Conservation (phyloP, 2,329 filamentous ascomycete species). For the Septoria linicola region DNA sequence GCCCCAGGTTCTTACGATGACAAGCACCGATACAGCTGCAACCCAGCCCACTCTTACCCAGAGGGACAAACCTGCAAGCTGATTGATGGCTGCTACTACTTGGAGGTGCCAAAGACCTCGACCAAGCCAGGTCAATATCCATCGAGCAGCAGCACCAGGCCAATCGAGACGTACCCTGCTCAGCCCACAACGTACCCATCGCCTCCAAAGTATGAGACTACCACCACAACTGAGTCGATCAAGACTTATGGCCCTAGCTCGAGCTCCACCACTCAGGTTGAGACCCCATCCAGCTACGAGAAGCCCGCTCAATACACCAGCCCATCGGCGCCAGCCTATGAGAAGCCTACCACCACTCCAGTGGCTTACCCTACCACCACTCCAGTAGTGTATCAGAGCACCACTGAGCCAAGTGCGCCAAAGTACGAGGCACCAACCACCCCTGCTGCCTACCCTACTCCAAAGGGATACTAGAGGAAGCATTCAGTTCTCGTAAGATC, state of each 20-base stretch:
- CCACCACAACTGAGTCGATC: too few relatives aligned
- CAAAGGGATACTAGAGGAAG: neutral
- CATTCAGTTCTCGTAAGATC: neutral
- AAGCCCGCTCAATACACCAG: neutral
- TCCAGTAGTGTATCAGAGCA: neutral
- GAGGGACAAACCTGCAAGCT: neutral
- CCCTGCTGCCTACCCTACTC: neutral
- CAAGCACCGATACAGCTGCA: neutral
- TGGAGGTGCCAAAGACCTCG: neutral
- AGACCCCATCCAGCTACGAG: too few relatives aligned
- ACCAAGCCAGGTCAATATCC: neutral
- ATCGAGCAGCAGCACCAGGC: too few relatives aligned
- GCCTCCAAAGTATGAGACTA: too few relatives aligned
- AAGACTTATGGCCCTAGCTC: too few relatives aligned
- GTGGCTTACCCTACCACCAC: neutral
- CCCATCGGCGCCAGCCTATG: neutral
- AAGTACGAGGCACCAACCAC: too few relatives aligned
- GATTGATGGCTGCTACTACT: neutral
- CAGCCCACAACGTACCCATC: too few relatives aligned
- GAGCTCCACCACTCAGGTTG: too few relatives aligned
- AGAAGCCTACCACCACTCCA: neutral
- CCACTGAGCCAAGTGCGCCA: neutral
- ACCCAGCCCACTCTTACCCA: neutral
- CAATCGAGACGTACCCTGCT: too few relatives aligned
- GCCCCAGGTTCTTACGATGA: neutral